phyloP scores from a whole-genome alignment of 1,284 basidiomycete species.

The Flammula alnicola region DNA sequence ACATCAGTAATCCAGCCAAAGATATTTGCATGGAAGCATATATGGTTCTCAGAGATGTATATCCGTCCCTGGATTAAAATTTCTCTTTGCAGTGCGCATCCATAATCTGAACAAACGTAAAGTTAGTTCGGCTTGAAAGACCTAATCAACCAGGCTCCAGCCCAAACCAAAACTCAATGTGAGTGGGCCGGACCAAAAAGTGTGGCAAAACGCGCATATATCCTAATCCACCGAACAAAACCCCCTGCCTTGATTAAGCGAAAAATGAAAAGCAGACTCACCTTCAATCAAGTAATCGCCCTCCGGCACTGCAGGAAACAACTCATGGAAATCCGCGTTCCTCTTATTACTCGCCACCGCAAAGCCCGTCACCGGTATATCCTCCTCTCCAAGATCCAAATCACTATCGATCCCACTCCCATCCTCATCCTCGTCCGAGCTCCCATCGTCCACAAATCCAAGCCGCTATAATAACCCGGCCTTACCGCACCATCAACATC shows the following conservation, averaged over 20 bases:
- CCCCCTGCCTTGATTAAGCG: neutral
- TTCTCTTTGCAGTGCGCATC: conserved; percentile 94
- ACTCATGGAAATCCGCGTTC: conserved; percentile 94
- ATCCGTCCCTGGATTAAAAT: conserved; percentile 95
- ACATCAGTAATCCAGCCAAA: conserved; percentile 99
- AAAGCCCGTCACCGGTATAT: conserved; percentile 89
- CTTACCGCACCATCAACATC: conserved; percentile 29
- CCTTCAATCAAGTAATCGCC: conserved; percentile 99
- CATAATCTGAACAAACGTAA: conserved; percentile 75
- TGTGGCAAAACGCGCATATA: neutral
- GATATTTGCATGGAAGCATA: conserved; percentile 98
- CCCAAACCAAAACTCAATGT: neutral
- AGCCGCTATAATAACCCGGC: conserved; percentile 49
- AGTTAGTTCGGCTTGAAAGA: neutral
- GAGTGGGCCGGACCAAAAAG: neutral
- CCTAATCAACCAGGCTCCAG: neutral
- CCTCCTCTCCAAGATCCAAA: conserved; percentile 63
- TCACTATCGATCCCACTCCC: conserved; percentile 26
- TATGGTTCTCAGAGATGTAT: conserved; percentile 97
- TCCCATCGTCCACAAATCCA: conserved; percentile 23
- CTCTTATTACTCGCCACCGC: conserved; percentile 95
- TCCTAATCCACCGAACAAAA: neutral
- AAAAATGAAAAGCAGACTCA: conserved; percentile 38
- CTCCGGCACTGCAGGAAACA: conserved; percentile 89
- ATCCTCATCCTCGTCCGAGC: conserved; percentile 33